Evolutionary conservation across 2,329 filamentous ascomycete species (phyloP).

Genomic region (Fusarium sp.): DNA sequence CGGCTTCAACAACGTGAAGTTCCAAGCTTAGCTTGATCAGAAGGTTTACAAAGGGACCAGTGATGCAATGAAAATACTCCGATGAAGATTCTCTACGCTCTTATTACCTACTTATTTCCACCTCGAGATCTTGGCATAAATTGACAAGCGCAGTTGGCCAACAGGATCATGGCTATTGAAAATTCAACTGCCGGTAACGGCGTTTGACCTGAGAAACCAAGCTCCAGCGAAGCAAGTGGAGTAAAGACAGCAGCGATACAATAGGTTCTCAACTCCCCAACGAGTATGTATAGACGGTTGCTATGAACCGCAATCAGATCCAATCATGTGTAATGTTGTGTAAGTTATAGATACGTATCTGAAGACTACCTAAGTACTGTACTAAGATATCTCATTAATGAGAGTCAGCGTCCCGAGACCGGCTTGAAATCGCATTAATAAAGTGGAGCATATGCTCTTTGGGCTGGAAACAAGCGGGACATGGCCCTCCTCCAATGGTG

Average conservation of each 20-base stretch:
- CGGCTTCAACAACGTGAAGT: background rate
- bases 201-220: background rate
- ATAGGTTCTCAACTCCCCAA: no score
- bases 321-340: background rate
- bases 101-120: background rate
- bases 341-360: background rate
- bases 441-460: conserved; percentile 7
- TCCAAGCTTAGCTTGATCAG: background rate
- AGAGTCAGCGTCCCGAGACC: conserved; percentile 13
- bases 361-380: no score
- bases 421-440: conserved; percentile 6
- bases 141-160: conserved; percentile 14
- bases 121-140: background rate
- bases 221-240: background rate
- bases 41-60: no score
- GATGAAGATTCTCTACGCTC: background rate
- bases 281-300: background rate
- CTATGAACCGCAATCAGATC: background rate
- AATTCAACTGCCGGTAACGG: conserved; percentile 30
- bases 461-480: background rate
- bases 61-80: background rate
- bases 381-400: background rate
- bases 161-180: conserved; percentile 31
- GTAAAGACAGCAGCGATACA: no score
- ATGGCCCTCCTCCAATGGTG: conserved; percentile 23